These are phyloP conservation scores for Zoysia pacifica DNA, from an alignment of 176 grass and related monocot species.

Conservation along the genomic window DNA sequence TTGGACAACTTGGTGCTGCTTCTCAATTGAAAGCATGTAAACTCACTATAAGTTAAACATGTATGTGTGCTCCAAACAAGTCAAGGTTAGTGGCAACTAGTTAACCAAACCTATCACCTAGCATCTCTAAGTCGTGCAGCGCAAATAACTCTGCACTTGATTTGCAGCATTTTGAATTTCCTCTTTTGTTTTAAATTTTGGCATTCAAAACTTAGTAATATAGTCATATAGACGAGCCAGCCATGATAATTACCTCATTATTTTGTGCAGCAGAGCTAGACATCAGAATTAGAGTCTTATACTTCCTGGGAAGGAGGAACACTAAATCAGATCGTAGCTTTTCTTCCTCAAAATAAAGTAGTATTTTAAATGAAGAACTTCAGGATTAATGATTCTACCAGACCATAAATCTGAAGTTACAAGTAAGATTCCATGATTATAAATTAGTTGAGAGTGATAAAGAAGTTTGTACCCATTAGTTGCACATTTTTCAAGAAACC, in stretches of 20 bases:
- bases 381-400: neutral
- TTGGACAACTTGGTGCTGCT: neutral
- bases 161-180: slow-evolving; percentile 3
- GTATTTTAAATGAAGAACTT: neutral
- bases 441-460: neutral
- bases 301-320: slow-evolving; percentile 57
- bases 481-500: slow-evolving; percentile 75
- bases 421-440: neutral
- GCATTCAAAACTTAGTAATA: neutral
- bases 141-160: neutral
- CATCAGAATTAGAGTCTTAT: slow-evolving; percentile 71
- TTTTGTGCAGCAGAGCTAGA: slow-evolving; percentile 21
- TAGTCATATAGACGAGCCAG: neutral
- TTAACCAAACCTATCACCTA: neutral
- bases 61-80: neutral
- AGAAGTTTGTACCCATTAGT: slow-evolving; percentile 50
- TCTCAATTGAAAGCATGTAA: neutral
- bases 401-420: neutral
- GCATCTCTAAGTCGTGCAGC: neutral
- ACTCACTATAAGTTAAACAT: neutral
- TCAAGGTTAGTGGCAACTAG: neutral
- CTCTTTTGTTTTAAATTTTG: neutral
- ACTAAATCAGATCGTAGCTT: slow-evolving; percentile 14
- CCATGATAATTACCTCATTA: slow-evolving; percentile 53
- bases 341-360: slow-evolving; percentile 10